Evolutionary conservation across 768 basidiomycete species (phyloP).

Genomic region (Cubamyces sp.): DNA sequence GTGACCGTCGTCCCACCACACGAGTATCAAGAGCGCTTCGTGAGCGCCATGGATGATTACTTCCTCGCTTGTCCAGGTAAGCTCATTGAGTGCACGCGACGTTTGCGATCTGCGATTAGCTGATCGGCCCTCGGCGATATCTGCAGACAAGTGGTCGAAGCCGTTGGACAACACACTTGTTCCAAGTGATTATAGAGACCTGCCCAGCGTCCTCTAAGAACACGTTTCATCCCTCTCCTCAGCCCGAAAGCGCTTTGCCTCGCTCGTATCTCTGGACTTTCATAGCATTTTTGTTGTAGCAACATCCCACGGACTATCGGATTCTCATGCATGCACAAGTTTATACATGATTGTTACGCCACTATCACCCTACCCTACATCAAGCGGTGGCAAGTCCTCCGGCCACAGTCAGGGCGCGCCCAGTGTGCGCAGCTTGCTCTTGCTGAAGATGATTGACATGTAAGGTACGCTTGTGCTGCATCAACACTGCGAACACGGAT

Average conservation of each 20-base stretch:
- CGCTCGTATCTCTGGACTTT: too few species aligned
- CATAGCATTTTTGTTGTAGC: too few species aligned
- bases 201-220: slow-evolving; percentile 39
- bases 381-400: too few species aligned
- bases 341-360: too few species aligned
- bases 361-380: too few species aligned
- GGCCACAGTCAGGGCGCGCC: too few species aligned
- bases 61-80: slow-evolving; percentile 77
- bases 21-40: slow-evolving; percentile 80
- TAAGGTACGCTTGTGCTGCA: too few species aligned
- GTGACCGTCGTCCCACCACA: slow-evolving; percentile 80
- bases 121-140: neutral
- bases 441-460: too few species aligned
- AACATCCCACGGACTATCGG: too few species aligned
- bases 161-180: slow-evolving; percentile 38
- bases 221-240: neutral
- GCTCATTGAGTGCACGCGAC: slow-evolving; percentile 19
- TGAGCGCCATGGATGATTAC: slow-evolving; percentile 71
- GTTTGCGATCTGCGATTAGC: neutral
- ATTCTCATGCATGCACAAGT: too few species aligned
- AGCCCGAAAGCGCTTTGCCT: neutral
- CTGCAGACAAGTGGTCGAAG: slow-evolving; percentile 44
- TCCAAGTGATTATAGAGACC: slow-evolving; percentile 31
- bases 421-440: too few species aligned
- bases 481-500: too few species aligned